Base-by-base conservation (phyloP, 495 filamentous ascomycete species). In the Lentithecium fluviatile region DNA sequence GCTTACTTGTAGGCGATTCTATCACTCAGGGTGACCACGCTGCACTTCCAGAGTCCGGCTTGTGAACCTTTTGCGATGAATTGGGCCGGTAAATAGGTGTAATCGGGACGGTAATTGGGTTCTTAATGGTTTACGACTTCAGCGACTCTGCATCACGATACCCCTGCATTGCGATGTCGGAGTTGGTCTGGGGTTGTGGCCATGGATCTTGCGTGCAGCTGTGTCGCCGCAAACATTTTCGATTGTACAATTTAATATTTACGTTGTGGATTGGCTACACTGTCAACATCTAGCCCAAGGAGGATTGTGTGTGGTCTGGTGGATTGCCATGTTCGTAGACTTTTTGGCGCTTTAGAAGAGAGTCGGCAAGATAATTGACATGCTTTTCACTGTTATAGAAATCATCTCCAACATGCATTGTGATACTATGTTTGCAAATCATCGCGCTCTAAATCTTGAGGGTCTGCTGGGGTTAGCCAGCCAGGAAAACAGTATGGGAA, bases 1-100 rank as follows among this genome's bases (percentile, higher is more conserved):
- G 82, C 84, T 76, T 69, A 88, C 70, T 83, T 91, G 80, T 93
- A 93, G 89, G 78, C 74, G 65, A 64, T 48, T 32, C 10, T 32
- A 32, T 32, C 29, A 10, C 29, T 32, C 4, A 32, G 10, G 29
- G 71, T 17, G 7, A 45, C 49, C 25, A 34, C 26, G 23, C 15
- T 21, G 29, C 26, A 51, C 26, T 51, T 42, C 17, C 50, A 23
- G 25, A 13, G 32, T 24, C 6, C 40, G 21, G 13, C 38, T 5
- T 21, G 2, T 6, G 48, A 29, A n/a, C 6, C 17, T 15, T n/a
- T 11, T n/a, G 38, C 12, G 34, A 32, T 26, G n/a, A 13, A 5
- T 12, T 37, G 19, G 20, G 20, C 13, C 47, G 34, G n/a, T 24
- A 37, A 50, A 19, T 34, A 24, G 11, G 1, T 64, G 21, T 32